Conservation (phyloP, 1,284 basidiomycete species). For the Thecaphora frezii region DNA sequence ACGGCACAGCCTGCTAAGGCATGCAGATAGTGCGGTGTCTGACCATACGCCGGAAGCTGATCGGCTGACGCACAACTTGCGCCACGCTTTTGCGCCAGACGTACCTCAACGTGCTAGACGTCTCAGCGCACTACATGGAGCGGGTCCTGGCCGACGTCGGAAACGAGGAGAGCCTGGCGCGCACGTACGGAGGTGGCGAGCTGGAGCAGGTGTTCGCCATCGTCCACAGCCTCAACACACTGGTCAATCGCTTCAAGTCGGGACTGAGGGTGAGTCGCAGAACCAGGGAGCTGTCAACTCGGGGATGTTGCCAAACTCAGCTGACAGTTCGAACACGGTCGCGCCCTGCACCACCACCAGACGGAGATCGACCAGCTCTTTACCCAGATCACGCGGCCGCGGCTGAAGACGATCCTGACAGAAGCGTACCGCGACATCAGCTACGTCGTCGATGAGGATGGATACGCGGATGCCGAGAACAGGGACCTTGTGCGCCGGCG, state of each 20-base stretch:
- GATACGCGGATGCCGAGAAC: constrained; percentile 78
- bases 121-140: constrained; percentile 45
- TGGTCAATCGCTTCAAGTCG: constrained; percentile 23
- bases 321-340: too few relatives aligned
- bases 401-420: constrained; percentile 75
- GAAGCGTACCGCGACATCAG: constrained; percentile 87
- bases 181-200: constrained; percentile 21
- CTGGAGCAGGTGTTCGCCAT: constrained; percentile 13
- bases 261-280: constrained; percentile 2
- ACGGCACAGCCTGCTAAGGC: too few relatives aligned
- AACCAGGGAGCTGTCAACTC: neutral
- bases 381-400: constrained; percentile 84
- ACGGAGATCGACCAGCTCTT: constrained; percentile 89
- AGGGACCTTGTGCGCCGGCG: constrained; percentile 82
- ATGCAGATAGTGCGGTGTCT: too few relatives aligned
- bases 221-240: constrained; percentile 8
- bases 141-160: constrained; percentile 44
- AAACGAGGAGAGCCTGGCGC: constrained; percentile 16
- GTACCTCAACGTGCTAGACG: constrained; percentile 54
- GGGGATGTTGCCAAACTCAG: constrained; percentile 7
- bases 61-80: too few relatives aligned
- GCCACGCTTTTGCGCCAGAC: constrained; percentile 4
- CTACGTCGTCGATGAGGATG: constrained; percentile 81
- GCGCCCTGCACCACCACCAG: too few relatives aligned
- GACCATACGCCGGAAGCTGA: too few relatives aligned